Percentiles rank a stretch among this genome's conserved stretches.
These are phyloP conservation scores for Fraxinus baroniana DNA, from an alignment of 305 asterid genomes.

Conservation along the genomic window DNA sequence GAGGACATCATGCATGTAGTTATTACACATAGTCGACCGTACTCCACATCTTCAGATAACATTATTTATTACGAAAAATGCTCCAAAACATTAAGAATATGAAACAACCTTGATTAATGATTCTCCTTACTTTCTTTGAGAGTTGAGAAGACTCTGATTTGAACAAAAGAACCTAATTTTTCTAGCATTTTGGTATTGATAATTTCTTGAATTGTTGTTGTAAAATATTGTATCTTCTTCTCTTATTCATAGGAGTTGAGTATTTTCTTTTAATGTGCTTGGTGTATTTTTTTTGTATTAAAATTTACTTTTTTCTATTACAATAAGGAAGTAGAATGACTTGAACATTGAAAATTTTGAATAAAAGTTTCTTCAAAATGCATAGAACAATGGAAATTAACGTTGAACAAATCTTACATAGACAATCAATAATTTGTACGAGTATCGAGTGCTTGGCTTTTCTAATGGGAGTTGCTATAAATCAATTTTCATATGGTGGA, in stretches of 20 bases:
- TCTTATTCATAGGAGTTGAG: not conserved
- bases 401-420: too few relatives aligned
- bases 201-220: too few relatives aligned
- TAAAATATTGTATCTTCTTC: too few relatives aligned
- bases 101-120: too few relatives aligned
- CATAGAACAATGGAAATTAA: too few relatives aligned
- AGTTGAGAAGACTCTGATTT: not conserved
- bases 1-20: not conserved
- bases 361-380: not conserved
- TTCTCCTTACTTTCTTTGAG: too few relatives aligned
- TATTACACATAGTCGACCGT: not conserved
- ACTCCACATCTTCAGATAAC: not conserved
- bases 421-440: not conserved
- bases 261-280: too few relatives aligned
- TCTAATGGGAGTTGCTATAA: not conserved
- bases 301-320: too few relatives aligned
- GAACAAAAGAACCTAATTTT: not conserved
- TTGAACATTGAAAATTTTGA: not conserved
- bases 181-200: not conserved
- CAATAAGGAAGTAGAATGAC: not conserved
- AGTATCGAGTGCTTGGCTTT: not conserved
- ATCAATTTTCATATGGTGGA: not conserved
- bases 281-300: too few relatives aligned
- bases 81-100: not conserved
- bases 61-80: too few relatives aligned